Evolutionary conservation across 805 yeast species (phyloP).

Genomic region (Ogataea minuta): DNA sequence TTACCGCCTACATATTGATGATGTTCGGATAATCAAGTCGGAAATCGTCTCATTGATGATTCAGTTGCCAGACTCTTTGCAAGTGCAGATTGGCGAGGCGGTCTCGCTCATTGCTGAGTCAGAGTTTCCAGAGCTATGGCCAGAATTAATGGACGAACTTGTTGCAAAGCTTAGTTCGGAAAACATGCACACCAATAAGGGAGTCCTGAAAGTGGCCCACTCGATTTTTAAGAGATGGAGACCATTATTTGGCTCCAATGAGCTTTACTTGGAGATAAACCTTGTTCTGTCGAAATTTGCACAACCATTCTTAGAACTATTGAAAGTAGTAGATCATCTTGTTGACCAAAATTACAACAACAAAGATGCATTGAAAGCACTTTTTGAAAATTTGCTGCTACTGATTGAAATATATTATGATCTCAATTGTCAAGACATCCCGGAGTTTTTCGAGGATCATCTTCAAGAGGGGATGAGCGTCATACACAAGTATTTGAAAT

Average conservation of each 20-base stretch:
- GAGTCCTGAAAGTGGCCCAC: conserved; percentile 89
- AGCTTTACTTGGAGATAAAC: conserved; percentile 79
- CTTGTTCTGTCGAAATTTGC: conserved; percentile 83
- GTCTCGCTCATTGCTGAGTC: conserved; percentile 90
- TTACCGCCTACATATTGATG: conserved; percentile 57
- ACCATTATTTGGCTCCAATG: conserved; percentile 89
- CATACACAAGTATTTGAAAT: conserved; percentile 75
- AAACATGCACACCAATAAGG: conserved; percentile 76
- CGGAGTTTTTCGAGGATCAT: conserved; percentile 96
- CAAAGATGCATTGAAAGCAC: conserved; percentile 49
- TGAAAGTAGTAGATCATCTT: conserved; percentile 63
- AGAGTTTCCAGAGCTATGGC: conserved; percentile 94
- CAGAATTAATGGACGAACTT: conserved; percentile 67
- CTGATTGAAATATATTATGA: conserved; percentile 85
- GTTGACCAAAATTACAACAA: conserved; percentile 48
- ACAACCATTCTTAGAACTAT: conserved; percentile 69
- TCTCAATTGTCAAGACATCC: conserved; percentile 95
- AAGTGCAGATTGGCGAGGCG: conserved; percentile 93
- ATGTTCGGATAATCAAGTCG: conserved; percentile 64
- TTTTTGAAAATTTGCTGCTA: conserved; percentile 69
- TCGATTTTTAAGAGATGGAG: conserved; percentile 97
- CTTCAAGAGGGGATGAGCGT: conserved; percentile 72
- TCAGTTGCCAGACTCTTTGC: conserved; percentile 70
- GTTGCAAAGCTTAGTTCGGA: conserved; percentile 60
- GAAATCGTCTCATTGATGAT: conserved; percentile 90